phyloP scores from a whole-genome alignment of 2,329 filamentous ascomycete genomes.

The Neodidymelliopsis sp. region DNA sequence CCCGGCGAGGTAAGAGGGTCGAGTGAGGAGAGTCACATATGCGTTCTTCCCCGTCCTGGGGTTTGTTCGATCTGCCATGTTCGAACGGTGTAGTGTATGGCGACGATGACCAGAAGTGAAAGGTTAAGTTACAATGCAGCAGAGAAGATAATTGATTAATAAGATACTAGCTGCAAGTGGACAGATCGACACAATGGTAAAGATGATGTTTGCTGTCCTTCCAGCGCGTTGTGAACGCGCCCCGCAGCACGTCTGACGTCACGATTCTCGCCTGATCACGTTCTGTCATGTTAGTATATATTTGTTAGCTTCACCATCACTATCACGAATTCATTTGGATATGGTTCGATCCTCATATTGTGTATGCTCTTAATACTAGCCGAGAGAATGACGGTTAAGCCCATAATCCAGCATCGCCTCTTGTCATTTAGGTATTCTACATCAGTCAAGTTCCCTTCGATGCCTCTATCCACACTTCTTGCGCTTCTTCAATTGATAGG shows the following conservation, averaged over 20 bases:
- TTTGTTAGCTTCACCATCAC: too few species aligned
- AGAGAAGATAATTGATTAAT: not conserved
- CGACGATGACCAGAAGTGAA: not conserved
- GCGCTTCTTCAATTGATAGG: too few species aligned
- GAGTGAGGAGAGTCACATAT: constrained; percentile 61
- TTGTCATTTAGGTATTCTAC: too few species aligned
- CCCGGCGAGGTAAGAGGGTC: constrained; percentile 61
- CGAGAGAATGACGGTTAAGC: too few species aligned
- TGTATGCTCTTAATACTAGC: too few species aligned
- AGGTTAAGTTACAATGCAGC: not conserved
- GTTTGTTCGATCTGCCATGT: constrained; percentile 17
- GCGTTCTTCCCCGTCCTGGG: constrained; percentile 36
- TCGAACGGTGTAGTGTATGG: not conserved
- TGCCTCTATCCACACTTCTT: too few species aligned
- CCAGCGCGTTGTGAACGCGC: constrained; percentile 11
- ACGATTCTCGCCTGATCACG: constrained; percentile 27
- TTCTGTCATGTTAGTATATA: too few species aligned
- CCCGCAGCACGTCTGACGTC: constrained; percentile 27
- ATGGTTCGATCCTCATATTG: too few species aligned
- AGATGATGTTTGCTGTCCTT: constrained; percentile 1
- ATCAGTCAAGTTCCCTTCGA: too few species aligned
- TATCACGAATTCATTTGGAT: too few species aligned
- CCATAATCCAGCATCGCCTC: too few species aligned
- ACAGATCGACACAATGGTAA: not conserved
- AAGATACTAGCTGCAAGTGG: not conserved